Conservation (phyloP, 2,329 filamentous ascomycete species). For the Chaetothyriales sp. region DNA sequence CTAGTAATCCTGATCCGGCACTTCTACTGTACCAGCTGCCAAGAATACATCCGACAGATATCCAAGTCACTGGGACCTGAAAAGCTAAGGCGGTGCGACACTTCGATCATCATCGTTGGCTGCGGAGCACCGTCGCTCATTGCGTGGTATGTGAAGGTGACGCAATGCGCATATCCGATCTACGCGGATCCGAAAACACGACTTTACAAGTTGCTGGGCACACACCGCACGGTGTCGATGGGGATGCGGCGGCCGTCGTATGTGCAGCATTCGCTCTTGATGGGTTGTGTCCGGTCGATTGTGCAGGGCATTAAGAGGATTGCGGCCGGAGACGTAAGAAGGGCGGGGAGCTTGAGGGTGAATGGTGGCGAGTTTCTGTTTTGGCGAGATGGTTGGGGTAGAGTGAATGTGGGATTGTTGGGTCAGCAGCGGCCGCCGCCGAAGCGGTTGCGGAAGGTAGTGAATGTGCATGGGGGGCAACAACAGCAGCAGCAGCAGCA, state of each 20-base stretch:
- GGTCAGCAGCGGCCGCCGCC: conserved; percentile 1
- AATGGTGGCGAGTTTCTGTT: conserved; percentile 72
- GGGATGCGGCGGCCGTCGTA: conserved; percentile 51
- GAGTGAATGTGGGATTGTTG: neutral
- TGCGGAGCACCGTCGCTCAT: conserved; percentile 59
- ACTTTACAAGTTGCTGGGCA: conserved; percentile 54
- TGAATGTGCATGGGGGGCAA: neutral
- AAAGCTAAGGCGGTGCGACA: conserved; percentile 35
- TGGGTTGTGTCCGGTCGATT: conserved; percentile 36
- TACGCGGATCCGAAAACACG: conserved; percentile 59
- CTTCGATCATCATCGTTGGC: conserved; percentile 56
- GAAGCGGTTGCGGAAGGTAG: neutral
- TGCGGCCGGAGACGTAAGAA: conserved; percentile 44
- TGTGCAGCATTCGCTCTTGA: conserved; percentile 39
- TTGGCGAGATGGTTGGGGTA: conserved; percentile 28
- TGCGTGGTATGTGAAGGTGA: conserved; percentile 48
- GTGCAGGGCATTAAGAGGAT: conserved; percentile 48
- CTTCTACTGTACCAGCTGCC: conserved; percentile 74
- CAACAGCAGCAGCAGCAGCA: neutral
- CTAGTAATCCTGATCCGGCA: conserved; percentile 64
- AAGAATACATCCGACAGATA: conserved; percentile 56
- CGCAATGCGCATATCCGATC: conserved; percentile 56
- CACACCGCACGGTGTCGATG: conserved; percentile 50
- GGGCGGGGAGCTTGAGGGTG: conserved; percentile 53
- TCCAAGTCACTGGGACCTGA: conserved; percentile 42